Conservation (phyloP, 2,329 filamentous ascomycete species). For the Penicillium sp. region DNA sequence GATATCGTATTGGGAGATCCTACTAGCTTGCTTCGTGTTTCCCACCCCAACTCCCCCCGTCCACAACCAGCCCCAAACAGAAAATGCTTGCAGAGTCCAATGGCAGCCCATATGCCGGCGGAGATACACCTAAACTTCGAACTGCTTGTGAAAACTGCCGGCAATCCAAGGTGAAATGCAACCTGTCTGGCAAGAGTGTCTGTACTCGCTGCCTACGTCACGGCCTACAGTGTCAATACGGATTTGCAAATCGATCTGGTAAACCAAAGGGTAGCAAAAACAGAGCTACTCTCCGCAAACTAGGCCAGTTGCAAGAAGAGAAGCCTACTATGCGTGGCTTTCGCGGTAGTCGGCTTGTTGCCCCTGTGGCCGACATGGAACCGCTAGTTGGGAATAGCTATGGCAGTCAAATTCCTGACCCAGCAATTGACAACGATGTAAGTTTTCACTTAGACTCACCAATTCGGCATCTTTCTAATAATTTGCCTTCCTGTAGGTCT, state of each 20-base stretch:
- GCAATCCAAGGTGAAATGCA: slow-evolving; percentile 44
- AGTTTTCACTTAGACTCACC: background rate
- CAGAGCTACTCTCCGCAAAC: slow-evolving; percentile 37
- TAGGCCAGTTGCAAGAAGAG: slow-evolving; percentile 38
- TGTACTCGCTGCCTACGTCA: slow-evolving; percentile 42
- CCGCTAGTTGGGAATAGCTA: slow-evolving; percentile 8
- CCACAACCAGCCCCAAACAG: background rate
- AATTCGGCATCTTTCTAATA: background rate
- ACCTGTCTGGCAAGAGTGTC: slow-evolving; percentile 37
- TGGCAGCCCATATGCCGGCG: slow-evolving; percentile 22
- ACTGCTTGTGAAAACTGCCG: slow-evolving; percentile 43
- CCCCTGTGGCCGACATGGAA: slow-evolving; percentile 16
- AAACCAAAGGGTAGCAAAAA: slow-evolving; percentile 45
- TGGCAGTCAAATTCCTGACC: slow-evolving; percentile 10
- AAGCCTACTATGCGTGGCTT: slow-evolving; percentile 24
- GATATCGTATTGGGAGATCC: slow-evolving; percentile 1
- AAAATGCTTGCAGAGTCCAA: slow-evolving; percentile 33
- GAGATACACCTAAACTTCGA: slow-evolving; percentile 38
- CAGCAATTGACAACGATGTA: slow-evolving; percentile 23
- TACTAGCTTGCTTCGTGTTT: background rate
- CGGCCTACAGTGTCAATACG: slow-evolving; percentile 39
- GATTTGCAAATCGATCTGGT: slow-evolving; percentile 41
- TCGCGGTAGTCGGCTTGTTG: slow-evolving; percentile 17
- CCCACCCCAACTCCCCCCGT: background rate
- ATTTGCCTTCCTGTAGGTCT: slow-evolving; percentile 10